Conservation (phyloP, 2,329 filamentous ascomycete genomes). For the Parascedosporium putredinis region DNA sequence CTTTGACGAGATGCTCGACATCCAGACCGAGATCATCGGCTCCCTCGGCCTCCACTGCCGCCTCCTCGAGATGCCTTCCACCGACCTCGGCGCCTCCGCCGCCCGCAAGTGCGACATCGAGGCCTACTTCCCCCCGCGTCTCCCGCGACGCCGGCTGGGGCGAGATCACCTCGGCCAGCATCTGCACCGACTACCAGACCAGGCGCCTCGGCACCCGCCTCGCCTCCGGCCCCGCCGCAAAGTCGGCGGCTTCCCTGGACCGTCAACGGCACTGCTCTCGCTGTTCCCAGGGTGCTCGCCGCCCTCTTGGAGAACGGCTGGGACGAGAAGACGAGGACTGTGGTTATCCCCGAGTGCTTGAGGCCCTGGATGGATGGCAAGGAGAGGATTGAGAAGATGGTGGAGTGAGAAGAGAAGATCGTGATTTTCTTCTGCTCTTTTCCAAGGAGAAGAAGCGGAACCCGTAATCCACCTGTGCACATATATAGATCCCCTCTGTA, state of each 20-base stretch:
- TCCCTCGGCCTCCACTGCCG: slow-evolving; percentile 74
- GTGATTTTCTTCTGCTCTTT: neutral
- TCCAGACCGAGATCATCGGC: slow-evolving; percentile 75
- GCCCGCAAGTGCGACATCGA: slow-evolving; percentile 86
- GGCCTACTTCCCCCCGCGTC: slow-evolving; percentile 79
- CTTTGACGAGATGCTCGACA: slow-evolving; percentile 76
- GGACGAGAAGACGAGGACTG: slow-evolving; percentile 56
- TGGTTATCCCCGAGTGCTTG: slow-evolving; percentile 69
- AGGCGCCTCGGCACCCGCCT: slow-evolving; percentile 69
- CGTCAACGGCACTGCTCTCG: slow-evolving; percentile 86
- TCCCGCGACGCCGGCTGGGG: slow-evolving; percentile 58
- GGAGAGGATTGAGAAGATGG: slow-evolving; percentile 44
- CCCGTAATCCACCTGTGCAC: too few relatives aligned
- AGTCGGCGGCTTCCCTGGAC: slow-evolving; percentile 67
- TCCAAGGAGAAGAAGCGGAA: too few relatives aligned
- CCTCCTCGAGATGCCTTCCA: slow-evolving; percentile 82
- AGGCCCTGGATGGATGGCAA: slow-evolving; percentile 74
- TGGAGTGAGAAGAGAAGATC: neutral
- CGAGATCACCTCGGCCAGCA: slow-evolving; percentile 81
- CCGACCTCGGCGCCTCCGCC: slow-evolving; percentile 83
- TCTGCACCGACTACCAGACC: slow-evolving; percentile 92
- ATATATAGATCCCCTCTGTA: too few relatives aligned
- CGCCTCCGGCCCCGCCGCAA: slow-evolving; percentile 16
- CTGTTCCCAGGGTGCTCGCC: slow-evolving; percentile 79
- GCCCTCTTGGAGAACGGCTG: slow-evolving; percentile 86